A percentile compares a stretch with the other conserved stretches of the same genome.
phyloP scores from a whole-genome alignment of 495 filamentous ascomycete species.

The Penicillium roqueforti region DNA sequence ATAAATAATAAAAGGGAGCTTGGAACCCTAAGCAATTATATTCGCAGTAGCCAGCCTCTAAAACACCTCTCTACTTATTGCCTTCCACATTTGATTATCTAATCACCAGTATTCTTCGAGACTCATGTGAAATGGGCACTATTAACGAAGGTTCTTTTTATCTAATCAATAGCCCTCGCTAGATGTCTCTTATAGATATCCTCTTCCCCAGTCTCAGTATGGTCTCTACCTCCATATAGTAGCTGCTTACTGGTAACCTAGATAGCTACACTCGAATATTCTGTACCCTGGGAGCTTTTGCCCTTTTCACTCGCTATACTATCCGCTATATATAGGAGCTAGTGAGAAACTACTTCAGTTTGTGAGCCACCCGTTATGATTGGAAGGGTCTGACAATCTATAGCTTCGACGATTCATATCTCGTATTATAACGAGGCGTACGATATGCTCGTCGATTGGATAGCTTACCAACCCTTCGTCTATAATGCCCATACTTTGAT shows the following conservation, averaged over 20 bases:
- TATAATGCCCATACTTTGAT: slow-evolving; percentile 19
- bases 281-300: slow-evolving; percentile 20
- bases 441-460: slow-evolving; percentile 26
- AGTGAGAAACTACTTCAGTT: slow-evolving; percentile 30
- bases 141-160: background rate
- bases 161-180: slow-evolving; percentile 11
- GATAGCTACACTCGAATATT: slow-evolving; percentile 22
- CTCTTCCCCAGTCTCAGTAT: slow-evolving; percentile 23
- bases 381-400: slow-evolving; percentile 17
- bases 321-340: slow-evolving; percentile 20
- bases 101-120: too few species aligned
- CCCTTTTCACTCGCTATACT: slow-evolving; percentile 24
- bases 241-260: slow-evolving; percentile 20
- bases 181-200: slow-evolving; percentile 27
- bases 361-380: slow-evolving; percentile 13
- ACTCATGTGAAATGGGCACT: background rate
- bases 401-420: slow-evolving; percentile 28
- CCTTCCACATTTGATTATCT: too few species aligned
- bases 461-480: slow-evolving; percentile 23
- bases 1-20: too few species aligned
- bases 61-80: too few species aligned
- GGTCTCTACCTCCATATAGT: slow-evolving; percentile 17
- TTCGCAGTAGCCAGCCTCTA: too few species aligned
- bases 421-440: slow-evolving; percentile 27
- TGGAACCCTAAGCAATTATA: too few species aligned